Percentiles rank a stretch among this genome's conserved stretches.
Conservation (phyloP, 495 filamentous ascomycete species). For the Neurospora tetrasperma region DNA sequence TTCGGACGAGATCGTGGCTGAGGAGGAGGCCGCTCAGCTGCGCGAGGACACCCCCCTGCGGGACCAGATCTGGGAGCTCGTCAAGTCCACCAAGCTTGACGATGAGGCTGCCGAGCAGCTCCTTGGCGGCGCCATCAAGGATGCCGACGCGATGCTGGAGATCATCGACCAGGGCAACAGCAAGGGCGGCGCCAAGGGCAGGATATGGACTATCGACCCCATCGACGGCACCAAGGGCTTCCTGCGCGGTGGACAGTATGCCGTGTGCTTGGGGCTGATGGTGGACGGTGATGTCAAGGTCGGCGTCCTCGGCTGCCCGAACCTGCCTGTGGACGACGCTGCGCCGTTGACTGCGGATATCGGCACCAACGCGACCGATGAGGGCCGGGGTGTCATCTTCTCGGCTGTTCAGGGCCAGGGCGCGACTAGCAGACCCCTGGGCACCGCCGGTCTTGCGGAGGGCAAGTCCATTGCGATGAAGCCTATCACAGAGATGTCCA, state of each 20-base stretch:
- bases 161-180: constrained; percentile 78
- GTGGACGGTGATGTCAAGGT: constrained; percentile 92
- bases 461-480: constrained; percentile 68
- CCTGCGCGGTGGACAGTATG: constrained; percentile 93
- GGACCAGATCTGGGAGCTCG: constrained; percentile 72
- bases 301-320: constrained; percentile 88
- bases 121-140: constrained; percentile 57
- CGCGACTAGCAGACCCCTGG: constrained; percentile 62
- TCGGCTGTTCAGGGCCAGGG: constrained; percentile 68
- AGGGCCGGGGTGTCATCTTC: constrained; percentile 71
- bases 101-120: constrained; percentile 48
- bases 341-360: constrained; percentile 55
- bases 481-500: constrained; percentile 55
- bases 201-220: constrained; percentile 95
- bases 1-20: constrained; percentile 79
- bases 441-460: constrained; percentile 44
- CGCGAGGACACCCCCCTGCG: constrained; percentile 55
- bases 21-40: constrained; percentile 80
- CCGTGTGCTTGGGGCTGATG: constrained; percentile 84
- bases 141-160: constrained; percentile 67
- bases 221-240: constrained; percentile 98
- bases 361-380: constrained; percentile 54
- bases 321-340: constrained; percentile 75
- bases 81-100: constrained; percentile 59
- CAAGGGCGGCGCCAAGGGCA: constrained; percentile 63